Percentiles rank a stretch among this genome's conserved stretches.
Conservation (phyloP, 2,329 filamentous ascomycete genomes). For the Metarhizium rileyi region DNA sequence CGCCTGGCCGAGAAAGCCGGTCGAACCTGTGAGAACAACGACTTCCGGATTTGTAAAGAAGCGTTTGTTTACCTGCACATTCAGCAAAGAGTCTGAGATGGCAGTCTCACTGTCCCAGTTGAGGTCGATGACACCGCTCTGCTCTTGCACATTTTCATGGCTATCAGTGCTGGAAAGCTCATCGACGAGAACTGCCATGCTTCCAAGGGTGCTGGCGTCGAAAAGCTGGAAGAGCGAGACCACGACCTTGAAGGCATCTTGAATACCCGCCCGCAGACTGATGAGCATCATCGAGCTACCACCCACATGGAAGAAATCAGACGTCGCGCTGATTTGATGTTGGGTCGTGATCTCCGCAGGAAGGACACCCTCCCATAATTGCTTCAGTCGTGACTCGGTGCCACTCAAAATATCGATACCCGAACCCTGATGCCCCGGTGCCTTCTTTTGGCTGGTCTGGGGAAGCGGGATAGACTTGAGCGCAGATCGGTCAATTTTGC, state of each 20-base stretch:
- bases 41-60: not conserved
- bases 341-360: not conserved
- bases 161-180: too few species aligned
- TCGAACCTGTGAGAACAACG: conserved; percentile 24
- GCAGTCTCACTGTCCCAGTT: not conserved
- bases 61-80: conserved; percentile 1
- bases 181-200: not conserved
- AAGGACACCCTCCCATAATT: not conserved
- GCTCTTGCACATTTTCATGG: not conserved
- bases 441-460: not conserved
- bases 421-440: not conserved
- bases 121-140: not conserved
- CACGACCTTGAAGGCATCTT: not conserved
- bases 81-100: not conserved
- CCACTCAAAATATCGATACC: not conserved
- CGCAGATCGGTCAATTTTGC: conserved; percentile 18
- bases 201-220: not conserved
- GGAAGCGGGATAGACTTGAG: conserved; percentile 17
- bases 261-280: not conserved
- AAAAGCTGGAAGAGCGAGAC: not conserved
- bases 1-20: conserved; percentile 30
- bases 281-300: not conserved
- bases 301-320: not conserved
- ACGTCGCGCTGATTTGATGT: not conserved
- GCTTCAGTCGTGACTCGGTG: not conserved